A percentile compares a stretch with the other conserved stretches of the same genome.
Evolutionary conservation across 495 filamentous ascomycete genomes (phyloP).

Genomic region (Aspergillus cavernicola): DNA sequence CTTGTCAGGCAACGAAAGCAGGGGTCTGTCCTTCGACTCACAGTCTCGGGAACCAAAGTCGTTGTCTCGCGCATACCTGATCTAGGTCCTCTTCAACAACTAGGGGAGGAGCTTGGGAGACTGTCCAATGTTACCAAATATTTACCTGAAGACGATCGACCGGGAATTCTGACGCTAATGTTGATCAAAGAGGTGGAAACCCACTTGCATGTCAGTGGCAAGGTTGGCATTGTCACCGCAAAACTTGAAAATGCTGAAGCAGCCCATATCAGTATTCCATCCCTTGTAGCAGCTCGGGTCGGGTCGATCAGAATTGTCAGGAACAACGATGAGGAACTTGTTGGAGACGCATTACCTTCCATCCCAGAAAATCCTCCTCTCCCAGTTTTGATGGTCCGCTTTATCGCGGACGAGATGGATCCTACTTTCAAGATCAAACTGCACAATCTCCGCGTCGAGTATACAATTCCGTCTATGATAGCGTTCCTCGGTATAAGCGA

Average conservation of each 20-base stretch:
- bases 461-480: constrained; percentile 76
- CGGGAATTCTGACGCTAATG: constrained; percentile 75
- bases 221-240: constrained; percentile 61
- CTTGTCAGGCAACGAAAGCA: constrained; percentile 85
- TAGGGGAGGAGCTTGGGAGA: constrained; percentile 74
- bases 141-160: constrained; percentile 91
- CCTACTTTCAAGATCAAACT: constrained; percentile 84
- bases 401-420: constrained; percentile 91
- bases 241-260: constrained; percentile 59
- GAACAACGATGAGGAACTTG: constrained; percentile 65
- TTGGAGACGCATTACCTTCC: constrained; percentile 49
- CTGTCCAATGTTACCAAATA: constrained; percentile 90
- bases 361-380: constrained; percentile 25
- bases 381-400: constrained; percentile 71
- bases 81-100: constrained; percentile 57
- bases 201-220: constrained; percentile 54
- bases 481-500: constrained; percentile 66
- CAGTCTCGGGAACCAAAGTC: constrained; percentile 57
- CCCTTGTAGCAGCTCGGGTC: constrained; percentile 71
- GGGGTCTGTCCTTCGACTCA: constrained; percentile 75
- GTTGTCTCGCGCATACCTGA: constrained; percentile 55
- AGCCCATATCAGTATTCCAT: constrained; percentile 81
- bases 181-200: constrained; percentile 59
- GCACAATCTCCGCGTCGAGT: constrained; percentile 76
- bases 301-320: constrained; percentile 54